Evolutionary conservation across 352 stramenopile species (phyloP).

Genomic region (Phytophthora agathidicida): DNA sequence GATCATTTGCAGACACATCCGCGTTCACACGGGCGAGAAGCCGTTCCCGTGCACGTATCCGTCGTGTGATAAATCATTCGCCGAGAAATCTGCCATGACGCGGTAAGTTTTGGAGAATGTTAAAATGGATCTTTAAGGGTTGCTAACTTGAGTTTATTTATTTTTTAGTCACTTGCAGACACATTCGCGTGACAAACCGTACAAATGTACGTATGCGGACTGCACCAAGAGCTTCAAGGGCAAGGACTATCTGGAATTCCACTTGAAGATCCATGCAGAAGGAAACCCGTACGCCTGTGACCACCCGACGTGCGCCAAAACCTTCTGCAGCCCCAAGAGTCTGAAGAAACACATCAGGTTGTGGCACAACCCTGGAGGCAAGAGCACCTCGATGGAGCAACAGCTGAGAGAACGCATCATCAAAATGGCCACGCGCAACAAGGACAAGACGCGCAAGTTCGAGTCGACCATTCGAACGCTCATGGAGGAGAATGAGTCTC

Average conservation of each 20-base stretch:
- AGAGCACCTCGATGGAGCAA: constrained; percentile 88
- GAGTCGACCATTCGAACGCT: constrained; percentile 77
- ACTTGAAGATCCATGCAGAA: constrained; percentile 86
- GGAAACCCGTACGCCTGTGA: constrained; percentile 84
- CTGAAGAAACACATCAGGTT: constrained; percentile 85
- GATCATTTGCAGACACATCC: constrained; percentile 68
- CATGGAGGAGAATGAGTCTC: constrained; percentile 77
- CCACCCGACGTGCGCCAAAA: constrained; percentile 83
- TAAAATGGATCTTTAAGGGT: constrained; percentile 22
- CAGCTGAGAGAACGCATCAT: constrained; percentile 86
- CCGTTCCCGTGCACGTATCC: constrained; percentile 84
- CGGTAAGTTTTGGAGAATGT: constrained; percentile 39
- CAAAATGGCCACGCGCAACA: constrained; percentile 85
- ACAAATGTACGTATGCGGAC: constrained; percentile 85
- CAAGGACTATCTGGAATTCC: constrained; percentile 87
- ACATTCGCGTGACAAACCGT: constrained; percentile 86
- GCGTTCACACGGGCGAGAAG: constrained; percentile 89
- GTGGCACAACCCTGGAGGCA: constrained; percentile 82
- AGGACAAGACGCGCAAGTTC: constrained; percentile 85
- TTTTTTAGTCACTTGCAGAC: constrained; percentile 75
- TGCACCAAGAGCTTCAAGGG: constrained; percentile 91
- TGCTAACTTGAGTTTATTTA: constrained; percentile 6
- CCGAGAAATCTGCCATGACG: constrained; percentile 88
- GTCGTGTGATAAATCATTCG: constrained; percentile 89
- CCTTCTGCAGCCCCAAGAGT: constrained; percentile 85